Conservation (phyloP, 2,329 filamentous ascomycete genomes). For the Neobulgaria alba region DNA sequence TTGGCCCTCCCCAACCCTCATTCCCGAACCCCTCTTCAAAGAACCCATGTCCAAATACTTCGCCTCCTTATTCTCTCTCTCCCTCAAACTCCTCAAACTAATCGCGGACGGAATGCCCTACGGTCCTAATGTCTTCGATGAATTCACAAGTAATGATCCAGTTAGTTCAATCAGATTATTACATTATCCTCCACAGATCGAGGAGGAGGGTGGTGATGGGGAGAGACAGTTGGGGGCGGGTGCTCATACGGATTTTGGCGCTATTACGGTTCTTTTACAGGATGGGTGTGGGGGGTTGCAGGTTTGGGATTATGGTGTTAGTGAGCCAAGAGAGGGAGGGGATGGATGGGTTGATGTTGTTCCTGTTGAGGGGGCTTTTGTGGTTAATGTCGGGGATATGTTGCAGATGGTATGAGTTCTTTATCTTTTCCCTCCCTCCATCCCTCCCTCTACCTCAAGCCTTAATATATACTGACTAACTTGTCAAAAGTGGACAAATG, state of each 20-base stretch:
- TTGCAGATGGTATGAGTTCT: too few species aligned
- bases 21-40: constrained; percentile 32
- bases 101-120: constrained; percentile 36
- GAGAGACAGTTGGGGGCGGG: constrained; percentile 26
- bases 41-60: constrained; percentile 36
- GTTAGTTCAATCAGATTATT: constrained; percentile 37
- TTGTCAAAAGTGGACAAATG: constrained; percentile 38
- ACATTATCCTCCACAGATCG: constrained; percentile 39
- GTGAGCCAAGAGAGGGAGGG: too few species aligned
- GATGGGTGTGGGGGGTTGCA: constrained; percentile 41
- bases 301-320: constrained; percentile 39
- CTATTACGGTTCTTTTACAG: constrained; percentile 45
- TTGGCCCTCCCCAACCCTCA: constrained; percentile 30
- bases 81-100: constrained; percentile 32
- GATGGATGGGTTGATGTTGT: constrained; percentile 36
- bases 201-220: constrained; percentile 14
- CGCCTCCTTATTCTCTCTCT: constrained; percentile 29
- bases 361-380: constrained; percentile 36
- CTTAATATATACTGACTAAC: too few species aligned
- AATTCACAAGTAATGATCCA: constrained; percentile 34
- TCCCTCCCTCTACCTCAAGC: too few species aligned
- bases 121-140: constrained; percentile 35
- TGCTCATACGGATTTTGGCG: constrained; percentile 46
- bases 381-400: constrained; percentile 44
- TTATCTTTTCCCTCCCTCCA: too few species aligned